Conservation (phyloP, 768 basidiomycete species). For the Mycena vulgaris region DNA sequence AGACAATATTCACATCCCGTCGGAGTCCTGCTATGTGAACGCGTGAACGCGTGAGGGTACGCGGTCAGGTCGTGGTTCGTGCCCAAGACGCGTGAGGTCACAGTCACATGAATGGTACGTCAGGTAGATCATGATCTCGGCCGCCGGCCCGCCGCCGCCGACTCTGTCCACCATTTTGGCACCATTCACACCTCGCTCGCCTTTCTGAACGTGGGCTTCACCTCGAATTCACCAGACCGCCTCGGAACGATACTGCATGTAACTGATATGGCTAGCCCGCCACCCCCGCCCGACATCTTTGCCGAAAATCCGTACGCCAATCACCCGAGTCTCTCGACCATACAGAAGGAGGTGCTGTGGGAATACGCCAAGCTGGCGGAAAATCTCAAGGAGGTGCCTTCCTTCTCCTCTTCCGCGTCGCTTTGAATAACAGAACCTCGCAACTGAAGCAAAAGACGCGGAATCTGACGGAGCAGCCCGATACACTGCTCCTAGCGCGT, state of each 20-base stretch:
- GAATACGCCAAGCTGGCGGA: slow-evolving; percentile 92
- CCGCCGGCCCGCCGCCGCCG: too few relatives aligned
- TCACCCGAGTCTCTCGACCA: slow-evolving; percentile 74
- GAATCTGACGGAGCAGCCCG: slow-evolving; percentile 80
- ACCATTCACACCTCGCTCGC: too few relatives aligned
- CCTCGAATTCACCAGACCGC: too few relatives aligned
- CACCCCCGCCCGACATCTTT: slow-evolving; percentile 59
- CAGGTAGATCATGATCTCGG: too few relatives aligned
- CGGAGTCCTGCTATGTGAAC: too few relatives aligned
- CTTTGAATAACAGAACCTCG: background rate
- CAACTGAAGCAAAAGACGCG: slow-evolving; percentile 81
- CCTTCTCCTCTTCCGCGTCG: background rate
- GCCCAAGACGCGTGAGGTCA: too few relatives aligned
- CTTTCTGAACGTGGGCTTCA: too few relatives aligned
- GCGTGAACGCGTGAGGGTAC: too few relatives aligned
- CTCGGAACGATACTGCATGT: slow-evolving; percentile 5
- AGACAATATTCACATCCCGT: too few relatives aligned
- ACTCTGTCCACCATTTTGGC: too few relatives aligned
- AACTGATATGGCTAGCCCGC: slow-evolving; percentile 43
- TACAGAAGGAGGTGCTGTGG: slow-evolving; percentile 90
- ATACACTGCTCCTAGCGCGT: slow-evolving; percentile 81
- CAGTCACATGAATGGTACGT: too few relatives aligned
- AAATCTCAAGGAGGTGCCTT: slow-evolving; percentile 81
- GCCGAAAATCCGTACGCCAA: slow-evolving; percentile 80
- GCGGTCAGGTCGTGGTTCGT: too few relatives aligned